Evolutionary conservation across 495 filamentous ascomycete species (phyloP), one percentile per base, ranked within the genome.

Genomic region (Hypomontagnella monticulosa): DNA sequence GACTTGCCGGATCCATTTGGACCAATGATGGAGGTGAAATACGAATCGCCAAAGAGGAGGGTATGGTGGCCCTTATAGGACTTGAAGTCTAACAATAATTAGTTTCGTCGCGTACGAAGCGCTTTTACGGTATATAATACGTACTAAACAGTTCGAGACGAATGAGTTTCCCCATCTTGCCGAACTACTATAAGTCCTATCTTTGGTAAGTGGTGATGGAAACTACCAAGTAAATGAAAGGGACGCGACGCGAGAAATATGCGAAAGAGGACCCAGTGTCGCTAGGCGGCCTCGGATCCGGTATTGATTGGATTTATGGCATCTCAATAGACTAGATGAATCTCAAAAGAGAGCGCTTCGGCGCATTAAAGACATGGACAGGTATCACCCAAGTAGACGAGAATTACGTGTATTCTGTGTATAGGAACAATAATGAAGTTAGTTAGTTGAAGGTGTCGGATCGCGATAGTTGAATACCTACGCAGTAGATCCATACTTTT

Each of bases 1-100:
- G 96, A 98, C 79, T 99, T 99, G 30, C 95, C 95, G 46, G 96
- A 98, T 78, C 95, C 95, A 91, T 99, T 99, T 69, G 95, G 95
- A 14, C 95, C 95, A 71, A 99, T 97, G 72, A 99, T 97, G 23
- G 95, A 99, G 41, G 95, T 99, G 76, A 99, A 99, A 74, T 97
- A 98, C 4, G 92, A 93, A 81, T 99, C 93, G 73, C 95, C 96
- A 66, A 99, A 93, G n/a, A 96, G 84, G 19, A 99, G 87, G 36
- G 84, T 85, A 77, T 99, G 95, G 67, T 97, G 89, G 42, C 90
- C 94, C 77, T 96, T 97, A 84, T 99, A 99, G 73, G 94, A 97
- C 80, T 99, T 98, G 89, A 98, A 99, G 81, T 99, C 92, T 96
- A 69, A 60, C 37, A 37, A 60, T 40, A 50, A 62, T 83, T 70